Conservation (phyloP, 345 rosid species). For the Populus alba region DNA sequence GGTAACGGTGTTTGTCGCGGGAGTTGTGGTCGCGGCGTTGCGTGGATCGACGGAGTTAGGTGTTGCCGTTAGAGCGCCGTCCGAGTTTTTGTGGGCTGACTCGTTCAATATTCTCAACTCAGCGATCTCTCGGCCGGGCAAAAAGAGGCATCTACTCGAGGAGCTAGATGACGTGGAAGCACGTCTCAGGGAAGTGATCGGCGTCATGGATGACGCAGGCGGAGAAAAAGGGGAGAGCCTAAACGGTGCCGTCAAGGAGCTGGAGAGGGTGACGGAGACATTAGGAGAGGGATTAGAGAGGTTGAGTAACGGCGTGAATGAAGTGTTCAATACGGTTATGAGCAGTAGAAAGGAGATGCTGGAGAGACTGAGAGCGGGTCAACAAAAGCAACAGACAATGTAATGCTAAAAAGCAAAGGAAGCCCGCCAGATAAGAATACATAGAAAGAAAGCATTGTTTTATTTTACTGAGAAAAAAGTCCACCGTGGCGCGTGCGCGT, state of each 20-base stretch:
- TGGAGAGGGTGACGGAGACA: background rate
- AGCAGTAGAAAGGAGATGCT: background rate
- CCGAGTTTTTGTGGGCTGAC: background rate
- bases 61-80: background rate
- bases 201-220: background rate
- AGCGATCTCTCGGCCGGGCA: background rate
- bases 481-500: too few relatives aligned
- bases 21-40: background rate
- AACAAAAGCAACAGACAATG: background rate
- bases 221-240: background rate
- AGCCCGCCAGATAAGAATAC: background rate
- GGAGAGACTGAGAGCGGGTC: background rate
- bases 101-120: background rate
- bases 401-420: background rate
- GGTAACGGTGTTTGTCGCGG: background rate
- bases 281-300: background rate
- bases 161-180: background rate
- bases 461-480: too few relatives aligned
- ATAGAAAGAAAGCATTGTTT: too few relatives aligned
- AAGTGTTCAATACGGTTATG: background rate
- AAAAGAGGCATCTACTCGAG: background rate
- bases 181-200: background rate
- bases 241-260: background rate
- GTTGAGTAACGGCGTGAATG: background rate
- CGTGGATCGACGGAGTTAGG: background rate